Conservation (phyloP, 106 monocot genomes). For the Dendrobium officinale region DNA sequence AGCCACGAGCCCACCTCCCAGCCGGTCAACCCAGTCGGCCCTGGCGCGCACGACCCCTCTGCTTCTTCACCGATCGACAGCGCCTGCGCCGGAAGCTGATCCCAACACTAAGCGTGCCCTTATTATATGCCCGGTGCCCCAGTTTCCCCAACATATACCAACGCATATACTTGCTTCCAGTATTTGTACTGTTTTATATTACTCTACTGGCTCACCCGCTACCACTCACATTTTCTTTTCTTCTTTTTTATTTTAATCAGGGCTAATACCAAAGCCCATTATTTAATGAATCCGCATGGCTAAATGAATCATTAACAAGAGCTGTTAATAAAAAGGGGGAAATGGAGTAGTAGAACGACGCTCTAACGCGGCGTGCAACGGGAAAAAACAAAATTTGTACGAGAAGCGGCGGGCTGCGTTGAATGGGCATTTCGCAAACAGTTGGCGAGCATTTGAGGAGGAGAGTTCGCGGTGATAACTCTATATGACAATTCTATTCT, state of each 20-base stretch:
- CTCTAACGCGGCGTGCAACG: neutral
- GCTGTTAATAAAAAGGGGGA: slow-evolving; percentile 1
- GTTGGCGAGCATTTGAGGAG: neutral
- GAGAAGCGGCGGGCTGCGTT: neutral
- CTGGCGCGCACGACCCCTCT: neutral
- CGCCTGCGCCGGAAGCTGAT: slow-evolving; percentile 3
- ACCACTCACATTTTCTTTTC: too few species aligned
- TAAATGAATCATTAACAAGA: slow-evolving; percentile 5
- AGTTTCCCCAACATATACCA: neutral
- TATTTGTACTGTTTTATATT: too few species aligned
- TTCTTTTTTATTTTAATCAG: neutral
- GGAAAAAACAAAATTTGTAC: neutral
- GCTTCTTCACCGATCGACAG: neutral
- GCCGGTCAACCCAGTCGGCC: neutral
- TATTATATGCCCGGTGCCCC: neutral
- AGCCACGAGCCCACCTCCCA: neutral
- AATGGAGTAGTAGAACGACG: neutral
- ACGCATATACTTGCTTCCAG: too few species aligned
- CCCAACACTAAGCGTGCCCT: slow-evolving; percentile 1
- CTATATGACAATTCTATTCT: slow-evolving; percentile 8
- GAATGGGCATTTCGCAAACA: slow-evolving; percentile 9
- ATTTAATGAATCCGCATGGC: slow-evolving; percentile 8
- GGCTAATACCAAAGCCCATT: neutral
- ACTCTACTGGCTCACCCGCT: too few species aligned
- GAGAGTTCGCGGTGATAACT: neutral